Conservation (phyloP, 31 red algal species). For the Bonnemaisonia californica region DNA sequence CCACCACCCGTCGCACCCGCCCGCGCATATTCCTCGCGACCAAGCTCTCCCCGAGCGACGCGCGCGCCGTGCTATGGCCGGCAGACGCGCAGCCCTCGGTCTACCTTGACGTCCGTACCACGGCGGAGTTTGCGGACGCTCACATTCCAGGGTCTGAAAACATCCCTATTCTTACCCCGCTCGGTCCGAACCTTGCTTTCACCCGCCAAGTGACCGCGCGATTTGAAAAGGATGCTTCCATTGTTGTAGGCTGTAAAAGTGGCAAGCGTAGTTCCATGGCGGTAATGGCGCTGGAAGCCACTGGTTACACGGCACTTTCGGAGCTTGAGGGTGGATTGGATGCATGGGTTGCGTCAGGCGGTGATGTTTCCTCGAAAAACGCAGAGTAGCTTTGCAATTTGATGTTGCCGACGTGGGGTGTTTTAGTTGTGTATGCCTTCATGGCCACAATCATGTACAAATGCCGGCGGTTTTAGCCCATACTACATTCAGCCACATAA, state of each 20-base stretch:
- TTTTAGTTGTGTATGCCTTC: too few relatives aligned
- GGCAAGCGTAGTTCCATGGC: slow-evolving; percentile 54
- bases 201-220: slow-evolving; percentile 21
- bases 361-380: too few relatives aligned
- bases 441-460: too few relatives aligned
- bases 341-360: slow-evolving; percentile 15
- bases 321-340: slow-evolving; percentile 53
- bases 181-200: slow-evolving; percentile 30
- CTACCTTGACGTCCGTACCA: slow-evolving; percentile 57
- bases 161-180: slow-evolving; percentile 15
- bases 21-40: too few relatives aligned
- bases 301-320: slow-evolving; percentile 21
- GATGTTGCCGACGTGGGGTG: too few relatives aligned
- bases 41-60: not conserved
- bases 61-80: slow-evolving; percentile 8
- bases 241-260: slow-evolving; percentile 63
- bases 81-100: slow-evolving; percentile 3
- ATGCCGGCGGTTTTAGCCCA: too few relatives aligned
- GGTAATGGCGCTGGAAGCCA: slow-evolving; percentile 27
- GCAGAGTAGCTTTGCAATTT: too few relatives aligned
- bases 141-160: slow-evolving; percentile 37
- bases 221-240: slow-evolving; percentile 10
- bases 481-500: too few relatives aligned
- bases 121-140: slow-evolving; percentile 38
- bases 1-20: too few relatives aligned